phyloP scores from a whole-genome alignment of 768 basidiomycete genomes.

The Termitomyces sp. region DNA sequence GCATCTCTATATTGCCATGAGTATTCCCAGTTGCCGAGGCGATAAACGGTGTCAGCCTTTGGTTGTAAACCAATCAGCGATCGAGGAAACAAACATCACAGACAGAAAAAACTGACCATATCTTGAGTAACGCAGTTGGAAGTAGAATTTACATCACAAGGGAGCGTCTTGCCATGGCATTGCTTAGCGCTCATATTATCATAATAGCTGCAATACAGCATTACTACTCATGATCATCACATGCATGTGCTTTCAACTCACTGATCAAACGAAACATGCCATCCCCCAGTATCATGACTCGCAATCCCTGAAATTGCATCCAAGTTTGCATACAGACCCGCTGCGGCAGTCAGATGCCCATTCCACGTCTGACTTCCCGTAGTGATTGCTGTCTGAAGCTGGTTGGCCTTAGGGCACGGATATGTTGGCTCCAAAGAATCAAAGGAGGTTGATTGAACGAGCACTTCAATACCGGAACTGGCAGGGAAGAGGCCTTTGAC shows the following conservation, averaged over 20 bases:
- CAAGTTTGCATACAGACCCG: slow-evolving; percentile 33
- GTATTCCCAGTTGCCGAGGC: slow-evolving; percentile 60
- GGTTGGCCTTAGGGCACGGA: slow-evolving; percentile 33
- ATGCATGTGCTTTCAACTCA: slow-evolving; percentile 17
- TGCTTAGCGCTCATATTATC: slow-evolving; percentile 48
- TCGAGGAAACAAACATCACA: neutral
- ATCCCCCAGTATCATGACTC: slow-evolving; percentile 34
- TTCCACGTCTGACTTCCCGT: slow-evolving; percentile 35
- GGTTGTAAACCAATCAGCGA: neutral
- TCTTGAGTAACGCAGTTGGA: slow-evolving; percentile 39
- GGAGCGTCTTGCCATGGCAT: slow-evolving; percentile 40
- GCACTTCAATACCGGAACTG: slow-evolving; percentile 25
- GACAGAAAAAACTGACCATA: slow-evolving; percentile 19
- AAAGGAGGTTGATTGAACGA: slow-evolving; percentile 34
- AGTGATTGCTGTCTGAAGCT: slow-evolving; percentile 29
- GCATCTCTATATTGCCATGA: slow-evolving; percentile 46
- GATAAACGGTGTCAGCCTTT: slow-evolving; percentile 46
- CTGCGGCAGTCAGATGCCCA: slow-evolving; percentile 32
- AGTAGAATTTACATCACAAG: slow-evolving; percentile 40
- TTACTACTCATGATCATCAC: neutral
- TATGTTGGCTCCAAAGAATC: slow-evolving; percentile 47
- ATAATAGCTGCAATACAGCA: slow-evolving; percentile 32
- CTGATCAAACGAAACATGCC: slow-evolving; percentile 51
- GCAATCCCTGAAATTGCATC: slow-evolving; percentile 39
- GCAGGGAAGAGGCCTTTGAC: slow-evolving; percentile 40